A percentile compares a stretch with the other conserved stretches of the same genome.
Conservation (phyloP, 2,329 filamentous ascomycete species). For the Boeremia lycopersici region DNA sequence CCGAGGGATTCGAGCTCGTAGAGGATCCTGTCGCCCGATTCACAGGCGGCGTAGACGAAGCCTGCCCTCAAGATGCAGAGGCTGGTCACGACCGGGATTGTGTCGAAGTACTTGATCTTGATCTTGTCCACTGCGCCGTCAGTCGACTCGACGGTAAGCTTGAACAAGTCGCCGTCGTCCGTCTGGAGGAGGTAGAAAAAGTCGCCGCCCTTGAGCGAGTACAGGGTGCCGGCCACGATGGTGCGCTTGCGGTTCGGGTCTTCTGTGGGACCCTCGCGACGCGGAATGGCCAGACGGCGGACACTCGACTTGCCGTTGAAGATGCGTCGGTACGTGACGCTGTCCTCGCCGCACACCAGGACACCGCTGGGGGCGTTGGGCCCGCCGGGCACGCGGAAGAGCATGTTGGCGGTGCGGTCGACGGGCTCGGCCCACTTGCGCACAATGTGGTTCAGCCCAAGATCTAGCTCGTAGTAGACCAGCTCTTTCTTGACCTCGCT, state of each 20-base stretch:
- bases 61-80: slow-evolving; percentile 94
- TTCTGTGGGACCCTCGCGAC: slow-evolving; percentile 84
- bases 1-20: slow-evolving; percentile 98
- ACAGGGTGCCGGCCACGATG: slow-evolving; percentile 93
- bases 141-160: slow-evolving; percentile 92
- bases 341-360: slow-evolving; percentile 91
- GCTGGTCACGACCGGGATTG: slow-evolving; percentile 83
- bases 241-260: slow-evolving; percentile 88
- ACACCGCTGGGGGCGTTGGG: slow-evolving; percentile 94
- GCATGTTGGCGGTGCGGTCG: slow-evolving; percentile 82
- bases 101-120: slow-evolving; percentile 98
- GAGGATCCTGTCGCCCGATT: slow-evolving; percentile 91
- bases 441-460: slow-evolving; percentile 96
- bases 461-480: slow-evolving; percentile 96
- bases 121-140: slow-evolving; percentile 67
- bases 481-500: slow-evolving; percentile 85
- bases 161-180: slow-evolving; percentile 98
- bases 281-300: slow-evolving; percentile 86
- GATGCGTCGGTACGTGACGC: slow-evolving; percentile 94
- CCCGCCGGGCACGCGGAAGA: slow-evolving; percentile 95
- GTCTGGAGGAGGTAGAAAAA: slow-evolving; percentile 98
- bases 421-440: slow-evolving; percentile 95
- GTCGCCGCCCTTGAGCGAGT: slow-evolving; percentile 85
- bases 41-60: slow-evolving; percentile 89
- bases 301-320: slow-evolving; percentile 73